phyloP scores from a whole-genome alignment of 768 basidiomycete genomes.

The Calocera cornea region DNA sequence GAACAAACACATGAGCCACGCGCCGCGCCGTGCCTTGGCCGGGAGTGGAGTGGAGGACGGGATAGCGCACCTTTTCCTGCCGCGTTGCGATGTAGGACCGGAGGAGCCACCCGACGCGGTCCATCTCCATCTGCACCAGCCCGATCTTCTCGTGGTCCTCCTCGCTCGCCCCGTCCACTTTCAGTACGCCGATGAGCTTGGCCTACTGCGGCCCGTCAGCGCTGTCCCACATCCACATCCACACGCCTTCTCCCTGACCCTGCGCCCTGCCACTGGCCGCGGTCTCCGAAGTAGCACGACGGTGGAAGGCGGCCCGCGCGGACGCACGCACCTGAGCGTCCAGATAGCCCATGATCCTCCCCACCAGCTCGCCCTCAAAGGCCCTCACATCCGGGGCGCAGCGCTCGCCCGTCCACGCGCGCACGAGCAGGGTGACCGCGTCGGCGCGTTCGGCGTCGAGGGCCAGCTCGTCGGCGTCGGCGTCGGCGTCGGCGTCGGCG shows the following conservation, averaged over 20 bases:
- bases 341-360: constrained; percentile 57
- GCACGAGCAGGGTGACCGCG: background rate
- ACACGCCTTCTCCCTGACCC: too few species aligned
- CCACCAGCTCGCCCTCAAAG: constrained; percentile 54
- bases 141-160: constrained; percentile 88
- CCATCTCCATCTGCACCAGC: constrained; percentile 88
- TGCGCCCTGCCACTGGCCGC: too few species aligned
- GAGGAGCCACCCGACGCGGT: constrained; percentile 84
- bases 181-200: constrained; percentile 56
- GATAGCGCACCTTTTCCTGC: constrained; percentile 54
- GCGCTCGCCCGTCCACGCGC: constrained; percentile 65
- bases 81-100: constrained; percentile 79
- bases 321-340: constrained; percentile 57
- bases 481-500: background rate
- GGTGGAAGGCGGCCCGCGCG: constrained; percentile 1
- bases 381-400: constrained; percentile 69
- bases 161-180: constrained; percentile 73
- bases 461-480: background rate
- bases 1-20: background rate
- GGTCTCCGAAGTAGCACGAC: too few species aligned
- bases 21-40: background rate
- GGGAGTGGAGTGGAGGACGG: too few species aligned
- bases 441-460: background rate
- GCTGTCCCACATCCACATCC: too few species aligned
- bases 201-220: constrained; percentile 34